Evolutionary conservation across 139 green algal species (phyloP).

Genomic region (Chlorella sp.): DNA sequence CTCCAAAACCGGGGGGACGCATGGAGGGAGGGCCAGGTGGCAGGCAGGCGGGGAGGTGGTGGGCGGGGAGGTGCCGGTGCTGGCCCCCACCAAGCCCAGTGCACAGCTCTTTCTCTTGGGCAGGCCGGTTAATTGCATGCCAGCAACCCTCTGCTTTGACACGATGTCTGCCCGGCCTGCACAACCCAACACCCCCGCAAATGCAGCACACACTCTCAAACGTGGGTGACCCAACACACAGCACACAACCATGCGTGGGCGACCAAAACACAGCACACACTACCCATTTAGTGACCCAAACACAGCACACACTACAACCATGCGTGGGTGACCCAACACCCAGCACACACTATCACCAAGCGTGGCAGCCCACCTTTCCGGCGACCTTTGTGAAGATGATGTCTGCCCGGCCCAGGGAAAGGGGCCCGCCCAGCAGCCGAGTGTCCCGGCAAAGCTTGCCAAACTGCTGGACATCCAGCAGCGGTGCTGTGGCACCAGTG

Average conservation of each 20-base stretch:
- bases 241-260: background rate
- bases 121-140: no score
- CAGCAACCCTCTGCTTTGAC: background rate
- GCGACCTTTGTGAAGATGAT: slow-evolving; percentile 15
- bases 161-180: no score
- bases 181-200: no score
- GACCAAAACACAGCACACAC: background rate
- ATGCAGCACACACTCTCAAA: background rate
- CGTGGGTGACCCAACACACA: background rate
- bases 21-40: no score
- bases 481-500: background rate
- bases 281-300: background rate
- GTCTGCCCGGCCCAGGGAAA: slow-evolving; percentile 4
- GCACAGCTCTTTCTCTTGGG: no score
- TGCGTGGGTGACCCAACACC: no score
- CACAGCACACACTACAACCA: no score
- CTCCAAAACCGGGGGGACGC: no score
- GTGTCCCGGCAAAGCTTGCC: slow-evolving; percentile 32
- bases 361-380: slow-evolving; percentile 7
- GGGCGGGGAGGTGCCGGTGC: no score
- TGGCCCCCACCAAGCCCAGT: no score
- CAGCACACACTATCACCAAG: background rate
- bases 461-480: slow-evolving; percentile 21
- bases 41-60: no score
- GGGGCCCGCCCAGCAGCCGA: slow-evolving; percentile 3